phyloP scores from a whole-genome alignment of 2,329 filamentous ascomycete genomes.

The Pseudogymnoascus sp. region DNA sequence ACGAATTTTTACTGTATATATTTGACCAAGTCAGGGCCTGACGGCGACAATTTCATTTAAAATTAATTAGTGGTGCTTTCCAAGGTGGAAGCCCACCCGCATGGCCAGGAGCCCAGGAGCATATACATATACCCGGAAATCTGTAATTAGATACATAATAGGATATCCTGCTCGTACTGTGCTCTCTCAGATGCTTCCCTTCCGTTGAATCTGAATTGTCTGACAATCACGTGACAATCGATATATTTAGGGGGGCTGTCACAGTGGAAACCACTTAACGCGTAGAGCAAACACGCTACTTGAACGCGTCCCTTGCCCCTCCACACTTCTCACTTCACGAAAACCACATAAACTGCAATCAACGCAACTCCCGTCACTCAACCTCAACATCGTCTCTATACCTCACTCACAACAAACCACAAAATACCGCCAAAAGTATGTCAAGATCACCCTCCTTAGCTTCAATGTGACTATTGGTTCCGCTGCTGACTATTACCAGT shows the following conservation, averaged over 20 bases:
- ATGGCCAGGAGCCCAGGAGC: conserved; percentile 3
- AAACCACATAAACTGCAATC: conserved; percentile 6
- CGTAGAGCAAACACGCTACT: conserved; percentile 8
- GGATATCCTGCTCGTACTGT: neutral
- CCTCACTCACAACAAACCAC: conserved; percentile 8
- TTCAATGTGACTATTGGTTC: neutral
- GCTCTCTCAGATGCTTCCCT: neutral
- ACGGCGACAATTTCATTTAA: neutral
- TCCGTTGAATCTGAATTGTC: neutral
- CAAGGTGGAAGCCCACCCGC: neutral
- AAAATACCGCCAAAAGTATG: conserved; percentile 3
- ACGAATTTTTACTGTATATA: conserved; percentile 9
- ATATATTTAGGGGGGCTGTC: neutral
- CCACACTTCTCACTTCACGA: conserved; percentile 7
- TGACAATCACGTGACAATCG: neutral
- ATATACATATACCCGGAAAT: neutral
- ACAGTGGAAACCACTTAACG: conserved; percentile 10
- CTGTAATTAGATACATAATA: conserved; percentile 9
- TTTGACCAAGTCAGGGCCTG: neutral
- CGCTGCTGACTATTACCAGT: conserved; percentile 33
- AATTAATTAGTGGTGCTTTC: neutral
- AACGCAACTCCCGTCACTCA: neutral
- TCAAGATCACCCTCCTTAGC: neutral
- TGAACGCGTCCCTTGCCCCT: conserved; percentile 9
- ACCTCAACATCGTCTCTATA: neutral